A percentile compares a stretch with the other conserved stretches of the same genome.
Conservation (phyloP, 2,329 filamentous ascomycete genomes). For the Penicillium carneum region DNA sequence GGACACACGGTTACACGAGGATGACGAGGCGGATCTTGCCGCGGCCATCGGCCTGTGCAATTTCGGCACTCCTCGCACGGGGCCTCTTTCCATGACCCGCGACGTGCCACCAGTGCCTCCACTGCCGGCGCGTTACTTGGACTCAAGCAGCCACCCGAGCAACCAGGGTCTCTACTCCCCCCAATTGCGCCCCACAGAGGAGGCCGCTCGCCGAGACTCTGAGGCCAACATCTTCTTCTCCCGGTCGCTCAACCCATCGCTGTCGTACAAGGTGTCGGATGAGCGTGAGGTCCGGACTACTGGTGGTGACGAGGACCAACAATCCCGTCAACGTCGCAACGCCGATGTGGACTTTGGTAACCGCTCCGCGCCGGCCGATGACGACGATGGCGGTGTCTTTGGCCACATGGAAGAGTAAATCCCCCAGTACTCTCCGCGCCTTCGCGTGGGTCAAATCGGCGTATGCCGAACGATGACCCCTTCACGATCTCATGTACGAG, state of each 20-base stretch:
- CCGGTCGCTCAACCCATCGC: conserved; percentile 53
- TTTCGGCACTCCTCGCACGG: conserved; percentile 78
- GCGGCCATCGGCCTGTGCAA: conserved; percentile 89
- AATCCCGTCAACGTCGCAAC: conserved; percentile 46
- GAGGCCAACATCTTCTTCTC: conserved; percentile 52
- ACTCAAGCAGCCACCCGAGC: conserved; percentile 66
- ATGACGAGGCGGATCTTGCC: conserved; percentile 86
- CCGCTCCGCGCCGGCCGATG: conserved; percentile 70
- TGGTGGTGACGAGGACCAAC: conserved; percentile 63
- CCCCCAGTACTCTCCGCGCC: conserved; percentile 1
- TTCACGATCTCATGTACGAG: conserved; percentile 50
- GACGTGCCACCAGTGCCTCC: conserved; percentile 88
- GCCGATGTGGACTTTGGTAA: conserved; percentile 48
- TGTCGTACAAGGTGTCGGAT: conserved; percentile 58
- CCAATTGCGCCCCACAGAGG: conserved; percentile 53
- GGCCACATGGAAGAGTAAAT: conserved; percentile 89
- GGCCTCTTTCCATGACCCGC: conserved; percentile 67
- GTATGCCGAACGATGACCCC: conserved; percentile 32
- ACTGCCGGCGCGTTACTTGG: conserved; percentile 80
- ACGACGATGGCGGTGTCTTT: conserved; percentile 95
- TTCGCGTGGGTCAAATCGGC: conserved; percentile 14
- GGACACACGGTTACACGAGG: conserved; percentile 74
- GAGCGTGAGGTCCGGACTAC: conserved; percentile 73
- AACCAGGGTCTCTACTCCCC: conserved; percentile 63
- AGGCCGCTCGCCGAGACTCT: conserved; percentile 46